phyloP scores from a whole-genome alignment of 2,329 filamentous ascomycete genomes.

The Arthrobotrys musiformis region DNA sequence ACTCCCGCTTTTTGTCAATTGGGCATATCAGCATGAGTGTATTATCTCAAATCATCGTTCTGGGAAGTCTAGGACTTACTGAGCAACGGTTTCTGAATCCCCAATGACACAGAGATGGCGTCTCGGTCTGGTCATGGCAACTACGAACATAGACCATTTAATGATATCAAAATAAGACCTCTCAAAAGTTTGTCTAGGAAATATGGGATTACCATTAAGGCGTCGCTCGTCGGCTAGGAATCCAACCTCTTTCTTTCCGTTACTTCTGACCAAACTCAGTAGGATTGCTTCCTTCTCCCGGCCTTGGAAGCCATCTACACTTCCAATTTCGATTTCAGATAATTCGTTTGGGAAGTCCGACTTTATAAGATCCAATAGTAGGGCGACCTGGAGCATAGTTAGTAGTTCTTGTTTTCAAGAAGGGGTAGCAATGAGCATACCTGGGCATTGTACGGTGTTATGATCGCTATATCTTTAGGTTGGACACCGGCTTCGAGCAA shows the following conservation, averaged over 20 bases:
- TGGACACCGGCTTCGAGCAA: constrained; percentile 83
- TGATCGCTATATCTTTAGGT: constrained; percentile 86
- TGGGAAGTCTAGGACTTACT: constrained; percentile 71
- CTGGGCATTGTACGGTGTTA: constrained; percentile 97
- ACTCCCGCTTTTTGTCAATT: constrained; percentile 70
- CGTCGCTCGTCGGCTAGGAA: constrained; percentile 92
- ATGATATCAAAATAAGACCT: not conserved
- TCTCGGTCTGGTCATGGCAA: constrained; percentile 95
- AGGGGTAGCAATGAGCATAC: constrained; percentile 63
- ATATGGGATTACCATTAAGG: constrained; percentile 76
- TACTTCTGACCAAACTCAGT: constrained; percentile 93
- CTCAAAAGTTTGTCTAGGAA: not conserved
- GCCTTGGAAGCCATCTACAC: constrained; percentile 96
- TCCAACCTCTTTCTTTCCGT: constrained; percentile 84
- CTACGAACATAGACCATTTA: constrained; percentile 65
- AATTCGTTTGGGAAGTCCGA: constrained; percentile 80
- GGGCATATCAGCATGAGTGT: constrained; percentile 10
- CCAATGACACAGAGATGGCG: constrained; percentile 90
- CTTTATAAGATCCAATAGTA: constrained; percentile 80
- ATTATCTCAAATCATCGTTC: constrained; percentile 7
- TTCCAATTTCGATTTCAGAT: constrained; percentile 90
- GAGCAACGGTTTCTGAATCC: constrained; percentile 90
- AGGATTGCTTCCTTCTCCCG: constrained; percentile 96
- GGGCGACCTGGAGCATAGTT: constrained; percentile 70
- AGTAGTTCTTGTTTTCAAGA: not conserved